These are phyloP conservation scores for Nicotiana attenuata DNA, from an alignment of 257 asterid genomes.

Conservation along the genomic window DNA sequence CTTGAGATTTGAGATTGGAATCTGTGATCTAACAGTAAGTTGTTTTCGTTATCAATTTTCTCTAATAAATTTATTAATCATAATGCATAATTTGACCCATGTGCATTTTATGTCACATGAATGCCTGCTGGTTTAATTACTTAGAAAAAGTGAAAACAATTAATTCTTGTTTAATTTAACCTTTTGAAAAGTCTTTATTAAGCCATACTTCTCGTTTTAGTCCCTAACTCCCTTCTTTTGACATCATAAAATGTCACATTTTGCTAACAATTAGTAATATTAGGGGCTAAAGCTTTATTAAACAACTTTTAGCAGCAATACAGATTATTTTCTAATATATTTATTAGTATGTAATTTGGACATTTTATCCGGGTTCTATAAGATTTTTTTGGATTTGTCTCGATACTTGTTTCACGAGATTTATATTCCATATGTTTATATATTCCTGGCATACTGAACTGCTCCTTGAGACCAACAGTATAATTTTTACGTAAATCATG, in stretches of 20 bases:
- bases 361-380: no score
- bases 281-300: neutral
- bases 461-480: no score
- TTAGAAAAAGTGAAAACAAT: neutral
- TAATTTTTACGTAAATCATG: no score
- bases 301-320: neutral
- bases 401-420: no score
- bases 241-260: neutral
- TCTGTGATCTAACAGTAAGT: neutral
- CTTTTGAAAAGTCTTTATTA: neutral
- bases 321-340: neutral
- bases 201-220: neutral
- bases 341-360: neutral
- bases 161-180: no score
- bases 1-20: neutral
- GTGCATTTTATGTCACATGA: neutral
- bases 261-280: neutral
- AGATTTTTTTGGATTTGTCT: no score
- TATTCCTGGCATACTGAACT: no score
- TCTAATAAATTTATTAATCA: neutral
- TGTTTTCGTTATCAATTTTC: neutral
- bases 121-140: neutral
- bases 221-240: neutral
- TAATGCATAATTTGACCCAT: slow-evolving; percentile 2
- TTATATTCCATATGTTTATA: no score